A percentile compares a stretch with the other conserved stretches of the same genome.
Conservation (phyloP, 352 stramenopile genomes). For the Aphanomyces astaci region DNA sequence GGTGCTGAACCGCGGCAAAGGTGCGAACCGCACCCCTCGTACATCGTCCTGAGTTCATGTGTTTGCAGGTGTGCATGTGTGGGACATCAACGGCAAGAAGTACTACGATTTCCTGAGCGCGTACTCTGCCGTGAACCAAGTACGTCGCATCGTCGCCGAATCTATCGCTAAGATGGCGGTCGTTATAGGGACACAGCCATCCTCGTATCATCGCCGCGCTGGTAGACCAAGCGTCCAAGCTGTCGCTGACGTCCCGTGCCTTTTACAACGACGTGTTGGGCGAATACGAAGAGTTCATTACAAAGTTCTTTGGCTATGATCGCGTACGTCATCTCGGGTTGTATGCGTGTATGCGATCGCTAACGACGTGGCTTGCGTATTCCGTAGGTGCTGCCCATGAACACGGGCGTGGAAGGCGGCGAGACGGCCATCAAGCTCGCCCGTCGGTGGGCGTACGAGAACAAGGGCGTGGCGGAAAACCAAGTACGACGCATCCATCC, state of each 20-base stretch:
- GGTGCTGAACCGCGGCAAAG: conserved; percentile 86
- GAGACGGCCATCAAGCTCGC: conserved; percentile 98
- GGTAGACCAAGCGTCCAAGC: conserved; percentile 88
- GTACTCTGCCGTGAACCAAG: conserved; percentile 87
- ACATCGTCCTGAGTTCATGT: too few relatives aligned
- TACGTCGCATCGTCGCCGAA: conserved; percentile 21
- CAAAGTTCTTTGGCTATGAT: conserved; percentile 95
- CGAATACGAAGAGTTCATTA: conserved; percentile 97
- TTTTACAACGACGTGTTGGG: conserved; percentile 98
- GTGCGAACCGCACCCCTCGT: too few relatives aligned
- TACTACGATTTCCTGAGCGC: conserved; percentile 98
- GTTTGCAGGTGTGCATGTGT: conserved; percentile 87
- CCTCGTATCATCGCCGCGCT: conserved; percentile 95
- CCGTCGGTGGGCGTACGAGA: conserved; percentile 95
- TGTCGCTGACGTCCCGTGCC: conserved; percentile 96
- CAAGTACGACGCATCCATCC: conserved; percentile 31
- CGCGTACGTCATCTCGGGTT: conserved; percentile 49
- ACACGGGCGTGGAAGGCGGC: conserved; percentile 98
- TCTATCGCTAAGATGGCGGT: conserved; percentile 11
- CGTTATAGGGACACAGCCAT: conserved; percentile 93
- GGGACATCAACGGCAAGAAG: conserved; percentile 93
- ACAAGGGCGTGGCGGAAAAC: conserved; percentile 93
- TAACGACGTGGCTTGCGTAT: neutral
- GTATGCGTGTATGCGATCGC: too few relatives aligned
- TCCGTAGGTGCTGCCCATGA: conserved; percentile 97